Percentiles rank a stretch among this genome's conserved stretches.
phyloP scores from a whole-genome alignment of 169 alveolate species.

The Cryptosporidium canis region DNA sequence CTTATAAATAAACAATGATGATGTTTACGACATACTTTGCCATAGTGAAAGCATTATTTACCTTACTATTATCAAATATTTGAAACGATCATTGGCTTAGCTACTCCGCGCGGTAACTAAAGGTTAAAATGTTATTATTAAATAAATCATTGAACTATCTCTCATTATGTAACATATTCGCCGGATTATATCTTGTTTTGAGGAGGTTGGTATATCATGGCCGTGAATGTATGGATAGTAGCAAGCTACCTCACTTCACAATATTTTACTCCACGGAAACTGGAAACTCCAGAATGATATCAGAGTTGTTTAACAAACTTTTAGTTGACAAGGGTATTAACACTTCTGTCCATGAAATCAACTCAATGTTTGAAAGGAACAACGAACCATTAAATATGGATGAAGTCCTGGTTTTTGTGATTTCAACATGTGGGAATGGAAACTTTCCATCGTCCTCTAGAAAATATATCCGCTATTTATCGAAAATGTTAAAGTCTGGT shows the following conservation, averaged over 20 bases:
- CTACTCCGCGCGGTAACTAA: neutral
- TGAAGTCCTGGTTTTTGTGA: neutral
- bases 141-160: neutral
- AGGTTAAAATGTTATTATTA: neutral
- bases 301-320: neutral
- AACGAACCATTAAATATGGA: neutral
- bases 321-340: neutral
- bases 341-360: neutral
- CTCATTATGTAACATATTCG: conserved; percentile 18
- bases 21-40: neutral
- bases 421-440: conserved; percentile 61
- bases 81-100: neutral
- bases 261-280: conserved; percentile 66
- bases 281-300: conserved; percentile 41
- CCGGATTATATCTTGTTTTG: conserved; percentile 1
- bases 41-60: no score
- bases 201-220: neutral
- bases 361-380: neutral
- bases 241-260: neutral
- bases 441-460: conserved; percentile 19
- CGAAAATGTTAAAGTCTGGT: neutral
- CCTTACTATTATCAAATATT: no score
- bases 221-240: neutral
- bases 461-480: conserved; percentile 1
- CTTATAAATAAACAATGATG: neutral